Conservation (phyloP, 2,329 filamentous ascomycete genomes). For the Aurifilum marmelostoma region DNA sequence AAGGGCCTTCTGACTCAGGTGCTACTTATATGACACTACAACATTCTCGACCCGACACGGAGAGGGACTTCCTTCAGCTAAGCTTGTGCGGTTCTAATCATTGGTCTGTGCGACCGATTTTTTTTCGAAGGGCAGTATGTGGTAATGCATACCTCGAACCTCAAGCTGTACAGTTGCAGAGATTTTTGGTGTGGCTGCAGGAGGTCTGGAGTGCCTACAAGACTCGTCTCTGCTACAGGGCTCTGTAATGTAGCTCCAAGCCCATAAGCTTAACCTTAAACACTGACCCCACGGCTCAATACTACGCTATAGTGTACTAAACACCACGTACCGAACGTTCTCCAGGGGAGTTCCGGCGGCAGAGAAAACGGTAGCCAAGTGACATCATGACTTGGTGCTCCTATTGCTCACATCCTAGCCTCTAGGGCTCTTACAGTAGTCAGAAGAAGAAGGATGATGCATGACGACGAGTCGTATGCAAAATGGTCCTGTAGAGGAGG, state of each 20-base stretch:
- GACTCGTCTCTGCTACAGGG: too few species aligned
- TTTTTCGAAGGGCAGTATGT: not conserved
- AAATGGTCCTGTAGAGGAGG: too few species aligned
- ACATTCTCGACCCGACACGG: too few species aligned
- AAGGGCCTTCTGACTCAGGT: too few species aligned
- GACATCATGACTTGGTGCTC: constrained; percentile 13
- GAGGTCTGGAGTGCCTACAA: too few species aligned
- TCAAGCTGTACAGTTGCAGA: not conserved
- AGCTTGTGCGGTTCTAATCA: too few species aligned
- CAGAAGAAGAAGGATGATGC: not conserved
- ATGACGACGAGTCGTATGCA: not conserved
- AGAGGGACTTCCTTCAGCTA: too few species aligned
- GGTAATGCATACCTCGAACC: not conserved
- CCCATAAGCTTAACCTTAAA: not conserved
- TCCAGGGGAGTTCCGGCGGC: not conserved
- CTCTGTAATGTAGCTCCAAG: not conserved
- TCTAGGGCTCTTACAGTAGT: not conserved
- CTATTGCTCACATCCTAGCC: not conserved
- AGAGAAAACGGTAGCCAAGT: not conserved
- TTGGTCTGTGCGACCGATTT: too few species aligned
- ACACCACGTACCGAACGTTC: not conserved
- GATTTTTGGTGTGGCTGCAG: not conserved
- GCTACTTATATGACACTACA: too few species aligned
- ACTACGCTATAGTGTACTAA: not conserved
- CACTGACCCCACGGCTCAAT: too few species aligned